A percentile compares a stretch with the other conserved stretches of the same genome.
phyloP scores from a whole-genome alignment of 2,329 filamentous ascomycete genomes.

The Truncatella angustata region DNA sequence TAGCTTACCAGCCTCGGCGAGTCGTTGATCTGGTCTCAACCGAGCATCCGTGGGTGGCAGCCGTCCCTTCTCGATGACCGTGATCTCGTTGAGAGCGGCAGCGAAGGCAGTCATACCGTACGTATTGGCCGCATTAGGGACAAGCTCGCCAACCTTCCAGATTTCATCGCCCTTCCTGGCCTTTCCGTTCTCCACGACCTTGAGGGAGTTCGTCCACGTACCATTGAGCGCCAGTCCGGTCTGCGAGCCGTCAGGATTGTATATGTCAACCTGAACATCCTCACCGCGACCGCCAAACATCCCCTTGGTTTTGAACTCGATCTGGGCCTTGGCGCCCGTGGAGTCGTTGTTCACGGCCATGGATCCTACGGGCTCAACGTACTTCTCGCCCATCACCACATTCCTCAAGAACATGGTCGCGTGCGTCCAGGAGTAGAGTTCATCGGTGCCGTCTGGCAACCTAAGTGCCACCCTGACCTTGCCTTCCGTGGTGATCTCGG shows the following conservation, averaged over 20 bases:
- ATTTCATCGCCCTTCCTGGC: slow-evolving; percentile 60
- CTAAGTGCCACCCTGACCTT: slow-evolving; percentile 75
- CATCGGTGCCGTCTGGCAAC: slow-evolving; percentile 64
- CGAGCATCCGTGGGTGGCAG: slow-evolving; percentile 81
- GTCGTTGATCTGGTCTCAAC: slow-evolving; percentile 81
- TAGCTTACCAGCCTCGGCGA: slow-evolving; percentile 76
- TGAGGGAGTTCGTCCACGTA: slow-evolving; percentile 79
- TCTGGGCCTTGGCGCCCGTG: slow-evolving; percentile 77
- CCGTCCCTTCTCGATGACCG: slow-evolving; percentile 69
- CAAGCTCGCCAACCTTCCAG: slow-evolving; percentile 76
- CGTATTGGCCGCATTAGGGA: slow-evolving; percentile 73
- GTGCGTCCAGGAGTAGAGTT: slow-evolving; percentile 84
- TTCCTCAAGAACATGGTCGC: slow-evolving; percentile 92
- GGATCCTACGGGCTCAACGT: slow-evolving; percentile 88
- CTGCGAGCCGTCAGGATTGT: slow-evolving; percentile 62
- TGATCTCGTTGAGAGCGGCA: slow-evolving; percentile 83
- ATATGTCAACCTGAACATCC: slow-evolving; percentile 77
- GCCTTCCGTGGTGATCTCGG: slow-evolving; percentile 90
- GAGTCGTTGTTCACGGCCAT: slow-evolving; percentile 86
- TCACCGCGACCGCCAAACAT: slow-evolving; percentile 97
- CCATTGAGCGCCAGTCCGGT: slow-evolving; percentile 70
- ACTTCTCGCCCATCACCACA: slow-evolving; percentile 97
- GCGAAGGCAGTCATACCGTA: slow-evolving; percentile 91
- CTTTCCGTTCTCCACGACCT: slow-evolving; percentile 62
- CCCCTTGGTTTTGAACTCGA: slow-evolving; percentile 90